Base-by-base conservation (phyloP, 148 eudicot species). In the Chenopodium album region DNA sequence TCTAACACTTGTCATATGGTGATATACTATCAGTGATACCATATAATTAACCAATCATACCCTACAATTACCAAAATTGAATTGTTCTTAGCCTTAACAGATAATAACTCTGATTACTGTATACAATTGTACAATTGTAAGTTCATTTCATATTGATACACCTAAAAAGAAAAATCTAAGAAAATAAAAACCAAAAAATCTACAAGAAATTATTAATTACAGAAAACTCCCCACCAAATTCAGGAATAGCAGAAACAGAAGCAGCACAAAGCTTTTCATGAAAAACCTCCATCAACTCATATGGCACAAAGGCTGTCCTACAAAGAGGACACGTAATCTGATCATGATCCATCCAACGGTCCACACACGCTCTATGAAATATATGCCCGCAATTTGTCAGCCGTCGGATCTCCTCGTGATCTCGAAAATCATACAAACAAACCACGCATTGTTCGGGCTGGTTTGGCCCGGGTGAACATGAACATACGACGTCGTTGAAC, bases 301-400 rank as follows among this genome's bases (percentile, higher is more conserved):
- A 84, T 7, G 93, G 89, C 20, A 93, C 71, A 46, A 91, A 82
- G 32, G 77, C 84, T 13, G 92, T 87, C 80, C 95, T 80, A 79
- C 94, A 92, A 7, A 91, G 89, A 9, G 95, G 93, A 54, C 94
- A 92, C 13, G 88, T 93, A 74, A 86, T 85, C 78, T 87, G 92
- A 84, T 90, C 92, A 75, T 91, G 92, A 62, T 90, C 94, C 90
- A 94, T 89, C 97, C 97, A 94, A 75, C 90, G 88, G 91, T 90
- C 98, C 73, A 92, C 84, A 77, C 97, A 94, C 74, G 82, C 80
- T 79, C 81, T 76, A 65, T 94, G 97, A 26, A 91, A 89, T 73
- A 92, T 48, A 62, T 89, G 94, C 34, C 81, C 54, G 80, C 95
- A 91, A 50, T 91, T 89, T 1, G 79, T 76, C 78, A 94, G 81